phyloP scores from a whole-genome alignment of 352 stramenopile species.

The Phytophthora sansomeana region DNA sequence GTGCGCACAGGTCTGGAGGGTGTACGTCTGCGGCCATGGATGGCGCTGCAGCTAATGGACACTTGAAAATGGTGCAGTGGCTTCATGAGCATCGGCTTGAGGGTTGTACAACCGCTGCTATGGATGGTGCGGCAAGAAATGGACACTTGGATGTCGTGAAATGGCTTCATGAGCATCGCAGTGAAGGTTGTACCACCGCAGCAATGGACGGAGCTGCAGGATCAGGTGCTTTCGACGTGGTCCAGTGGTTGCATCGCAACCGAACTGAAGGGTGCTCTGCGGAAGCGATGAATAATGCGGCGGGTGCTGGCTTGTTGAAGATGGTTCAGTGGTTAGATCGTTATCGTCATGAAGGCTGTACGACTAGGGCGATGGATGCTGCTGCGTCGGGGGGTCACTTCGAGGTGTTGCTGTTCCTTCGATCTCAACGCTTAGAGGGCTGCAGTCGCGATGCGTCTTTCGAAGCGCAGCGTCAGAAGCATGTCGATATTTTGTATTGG shows the following conservation, averaged over 20 bases:
- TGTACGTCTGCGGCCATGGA: constrained; percentile 40
- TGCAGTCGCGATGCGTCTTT: constrained; percentile 39
- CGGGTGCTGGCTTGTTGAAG: constrained; percentile 27
- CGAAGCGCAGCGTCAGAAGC: constrained; percentile 30
- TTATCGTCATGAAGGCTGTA: constrained; percentile 32
- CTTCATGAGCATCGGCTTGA: constrained; percentile 30
- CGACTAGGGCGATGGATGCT: constrained; percentile 37
- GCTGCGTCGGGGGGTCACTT: constrained; percentile 37
- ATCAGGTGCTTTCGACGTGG: constrained; percentile 19
- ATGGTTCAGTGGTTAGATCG: constrained; percentile 36
- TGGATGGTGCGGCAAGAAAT: constrained; percentile 32
- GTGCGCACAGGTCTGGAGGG: constrained; percentile 21
- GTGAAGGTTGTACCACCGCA: constrained; percentile 32
- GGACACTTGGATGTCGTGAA: constrained; percentile 30
- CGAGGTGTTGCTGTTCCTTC: constrained; percentile 36
- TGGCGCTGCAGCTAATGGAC: constrained; percentile 26
- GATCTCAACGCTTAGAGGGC: constrained; percentile 25
- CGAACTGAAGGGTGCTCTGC: constrained; percentile 30
- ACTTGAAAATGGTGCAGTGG: constrained; percentile 39
- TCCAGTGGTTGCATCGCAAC: constrained; percentile 35
- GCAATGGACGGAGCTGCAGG: constrained; percentile 35
- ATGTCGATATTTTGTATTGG: constrained; percentile 38
- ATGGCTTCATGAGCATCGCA: constrained; percentile 32
- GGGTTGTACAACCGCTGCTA: constrained; percentile 27
- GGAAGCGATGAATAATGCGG: constrained; percentile 35